Evolutionary conservation across 805 yeast genomes (phyloP), one percentile per base, ranked within the genome.

Genomic region (Torulaspora indica): DNA sequence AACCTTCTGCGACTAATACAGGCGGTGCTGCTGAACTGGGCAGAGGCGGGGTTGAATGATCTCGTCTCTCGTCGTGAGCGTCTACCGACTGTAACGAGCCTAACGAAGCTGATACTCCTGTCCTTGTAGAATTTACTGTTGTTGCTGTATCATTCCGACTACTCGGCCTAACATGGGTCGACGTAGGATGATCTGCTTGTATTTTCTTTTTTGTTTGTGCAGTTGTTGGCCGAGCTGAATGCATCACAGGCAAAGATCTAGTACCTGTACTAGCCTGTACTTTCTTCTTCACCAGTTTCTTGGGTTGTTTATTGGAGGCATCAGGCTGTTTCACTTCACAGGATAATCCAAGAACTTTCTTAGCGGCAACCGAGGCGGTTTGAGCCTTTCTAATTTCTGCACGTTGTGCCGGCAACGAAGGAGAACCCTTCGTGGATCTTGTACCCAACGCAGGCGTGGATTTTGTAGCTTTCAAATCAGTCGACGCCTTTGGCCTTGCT

Each of bases 401-500:
- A 15, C 27, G 15, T 10, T 18, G 18, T 10, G 40, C 20, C 6
- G 25, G 31, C 10, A 46, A n/a, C 18, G 47, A 44, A 10, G 41
- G 17, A 13, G 18, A 15, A 12, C 35, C 43, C 2, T 43, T 31
- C 7, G 34, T 15, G 10, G 22, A 34, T 30, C 45, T 54, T 3
- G 40, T 25, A 10, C 39, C 37, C 22, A 56, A 30, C 13, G 52
- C 31, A 3, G 61, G 52, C 8, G 58, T 43, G 14, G 61, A 57
- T 28, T 41, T 55, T 10, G 55, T 51, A 8, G 44, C 38, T 36
- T 52, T 51, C 14, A 47, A 30, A 12, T 42, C 34, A 1, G 31
- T 13, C 5, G 38, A 14, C n/a, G 28, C 15, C 8, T 22, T 35
- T 4, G 31, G 4, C 30, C 29, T 43, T 23, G 32, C 35, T 3